Percentiles rank a stretch among this genome's conserved stretches.
phyloP scores from a whole-genome alignment of 2,329 filamentous ascomycete genomes.

The Trichoderma cornu-damae region DNA sequence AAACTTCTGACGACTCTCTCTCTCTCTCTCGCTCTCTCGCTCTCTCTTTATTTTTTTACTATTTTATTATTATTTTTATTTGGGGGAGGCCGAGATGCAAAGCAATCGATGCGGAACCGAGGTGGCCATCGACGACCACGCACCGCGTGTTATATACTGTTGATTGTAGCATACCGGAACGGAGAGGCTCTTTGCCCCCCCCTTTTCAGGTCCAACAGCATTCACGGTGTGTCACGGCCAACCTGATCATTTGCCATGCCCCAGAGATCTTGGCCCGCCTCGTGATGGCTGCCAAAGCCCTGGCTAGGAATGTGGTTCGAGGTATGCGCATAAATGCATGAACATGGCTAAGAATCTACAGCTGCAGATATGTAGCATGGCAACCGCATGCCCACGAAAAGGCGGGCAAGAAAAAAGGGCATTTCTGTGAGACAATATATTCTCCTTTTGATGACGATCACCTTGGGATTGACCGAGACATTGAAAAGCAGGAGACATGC shows the following conservation, averaged over 20 bases:
- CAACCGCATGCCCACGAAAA: not conserved
- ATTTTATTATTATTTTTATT: no score
- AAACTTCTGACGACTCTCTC: not conserved
- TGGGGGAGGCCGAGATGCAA: not conserved
- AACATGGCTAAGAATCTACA: not conserved
- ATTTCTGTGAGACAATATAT: not conserved
- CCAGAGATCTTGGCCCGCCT: not conserved
- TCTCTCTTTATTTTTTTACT: no score
- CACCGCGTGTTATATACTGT: not conserved
- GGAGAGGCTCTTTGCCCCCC: not conserved
- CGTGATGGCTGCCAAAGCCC: not conserved
- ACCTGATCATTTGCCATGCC: not conserved
- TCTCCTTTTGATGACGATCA: not conserved
- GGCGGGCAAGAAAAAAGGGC: not conserved
- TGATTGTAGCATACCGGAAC: not conserved
- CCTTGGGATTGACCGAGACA: constrained; percentile 3
- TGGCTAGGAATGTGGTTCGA: not conserved
- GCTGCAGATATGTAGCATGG: not conserved
- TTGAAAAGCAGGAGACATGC: not conserved
- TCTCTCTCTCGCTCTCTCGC: no score
- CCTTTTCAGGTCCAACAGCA: not conserved
- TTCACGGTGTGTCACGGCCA: not conserved
- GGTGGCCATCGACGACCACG: not conserved
- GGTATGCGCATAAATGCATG: not conserved
- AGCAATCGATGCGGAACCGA: not conserved